Base-by-base conservation (phyloP, 2,329 filamentous ascomycete genomes). In the Colletotrichum sp. region DNA sequence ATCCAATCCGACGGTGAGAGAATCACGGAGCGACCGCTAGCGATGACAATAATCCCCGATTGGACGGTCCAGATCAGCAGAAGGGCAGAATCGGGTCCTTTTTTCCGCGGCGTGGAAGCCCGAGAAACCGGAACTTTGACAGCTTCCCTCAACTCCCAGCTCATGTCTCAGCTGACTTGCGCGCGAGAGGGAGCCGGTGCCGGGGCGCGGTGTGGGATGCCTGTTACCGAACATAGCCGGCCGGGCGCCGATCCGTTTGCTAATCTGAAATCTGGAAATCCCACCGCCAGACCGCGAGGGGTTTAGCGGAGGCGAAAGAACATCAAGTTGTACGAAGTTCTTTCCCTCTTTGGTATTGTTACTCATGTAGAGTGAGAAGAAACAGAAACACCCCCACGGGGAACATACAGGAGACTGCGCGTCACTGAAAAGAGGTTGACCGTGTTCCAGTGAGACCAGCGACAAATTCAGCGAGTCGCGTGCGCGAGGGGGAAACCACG, bases 201-300 rank as follows among this genome's bases (percentile, higher is more conserved):
- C 69, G 52, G 36, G 34, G 55, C 24, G 18, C 26, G 24, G 34
- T 28, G 28, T 21, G 32, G 28, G 32, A n/a, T 72, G 68, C 24
- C 39, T 63, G 39, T 73, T 76, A 21, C 73, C 70, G 73, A 76
- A 24, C 70, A 73, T 76, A 65, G 64, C 73, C 70, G 70, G 64
- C 24, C 57, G 28, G 44, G 26, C 36, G 70, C 60, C 70, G 64
- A 73, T 64, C 69, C 34, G 59, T 63, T 64, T 68, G 28, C 32
- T 18, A 21, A 68, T 52, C n/a, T 60, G 28, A 65, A 44, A 49
- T 59, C 52, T 39, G 18, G 28, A 18, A 52, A 21, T n/a, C 18
- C 24, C 39, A 16, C 52, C 63, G 12, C 62, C 28, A 72, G 10
- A 3, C 63, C 15, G 24, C 30, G 63, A 62, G 49, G 26, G 68